Base-by-base conservation (phyloP, 1,139 yeast species). In the Lodderomyces elongisporus region DNA sequence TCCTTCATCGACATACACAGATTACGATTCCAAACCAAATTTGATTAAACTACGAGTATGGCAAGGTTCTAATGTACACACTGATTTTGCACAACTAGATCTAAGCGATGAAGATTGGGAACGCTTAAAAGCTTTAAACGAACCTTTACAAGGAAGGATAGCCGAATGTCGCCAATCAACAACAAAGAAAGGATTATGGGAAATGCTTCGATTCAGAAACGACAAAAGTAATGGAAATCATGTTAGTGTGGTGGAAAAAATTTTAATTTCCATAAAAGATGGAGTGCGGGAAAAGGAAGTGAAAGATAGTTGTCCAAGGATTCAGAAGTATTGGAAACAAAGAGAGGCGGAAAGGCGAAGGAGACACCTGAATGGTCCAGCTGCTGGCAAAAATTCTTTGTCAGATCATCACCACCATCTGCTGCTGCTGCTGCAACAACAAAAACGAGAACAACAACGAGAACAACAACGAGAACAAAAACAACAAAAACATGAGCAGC, bases 171-270 rank as follows among this genome's bases (percentile, higher is more conserved):
- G 77, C 40, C 70, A 70, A 47, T 79, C 79, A 36, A 61, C 65
- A 17, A 66, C 72, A 34, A 53, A 46, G 24, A 60, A 61, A 3
- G 80, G 80, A 1, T 72, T 67, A 35, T 93, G 98, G 98, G 78
- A 79, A 40, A 72, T 85, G 67, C 58, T 91, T 38, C 69, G 99
- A 38, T 91, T 91, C 57, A 70, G 99, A 53, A 95, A 91, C 56
- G 99, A 93, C 54, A 93, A 93, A 53, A 60, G 75, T 16, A 82
- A 84, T 49, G 97, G 95, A 8, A 93, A 93, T 54, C 95, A 87
- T 55, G 57, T 78, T 4, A 65, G 79, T 14, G 87, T 85, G 14
- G 96, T 88, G 10, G 79, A 77, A 38, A 89, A 83, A 50, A 89
- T 91, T 28, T 60, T 89, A 33, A 77, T 79, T 42, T 82, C 95